Conservation (phyloP, 2,329 filamentous ascomycete genomes). For the Corynespora cassiicola region DNA sequence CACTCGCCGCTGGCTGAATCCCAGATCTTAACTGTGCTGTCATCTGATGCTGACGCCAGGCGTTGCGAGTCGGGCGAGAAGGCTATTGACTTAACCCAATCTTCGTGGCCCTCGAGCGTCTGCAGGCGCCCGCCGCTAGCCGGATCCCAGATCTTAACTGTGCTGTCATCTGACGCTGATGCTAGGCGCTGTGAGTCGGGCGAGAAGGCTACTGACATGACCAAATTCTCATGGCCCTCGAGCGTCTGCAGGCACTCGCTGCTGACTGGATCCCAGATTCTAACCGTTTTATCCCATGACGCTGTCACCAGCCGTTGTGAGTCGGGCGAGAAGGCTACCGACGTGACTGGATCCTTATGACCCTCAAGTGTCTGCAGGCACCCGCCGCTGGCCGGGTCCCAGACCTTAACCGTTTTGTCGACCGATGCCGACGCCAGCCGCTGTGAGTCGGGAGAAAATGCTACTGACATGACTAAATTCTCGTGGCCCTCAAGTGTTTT, state of each 20-base stretch:
- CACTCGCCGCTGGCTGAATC: slow-evolving; percentile 8
- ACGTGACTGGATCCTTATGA: slow-evolving; percentile 13
- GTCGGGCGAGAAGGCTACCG: slow-evolving; percentile 19
- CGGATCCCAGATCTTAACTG: slow-evolving; percentile 4
- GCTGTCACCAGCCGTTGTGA: slow-evolving; percentile 19
- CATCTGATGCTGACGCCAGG: slow-evolving; percentile 21
- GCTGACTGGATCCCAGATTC: neutral
- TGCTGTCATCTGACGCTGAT: slow-evolving; percentile 17
- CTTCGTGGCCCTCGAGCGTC: slow-evolving; percentile 10
- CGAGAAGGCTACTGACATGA: slow-evolving; percentile 24
- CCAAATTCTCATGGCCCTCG: slow-evolving; percentile 13
- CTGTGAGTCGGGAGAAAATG: no score
- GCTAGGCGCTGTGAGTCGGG: slow-evolving; percentile 17
- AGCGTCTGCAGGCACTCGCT: slow-evolving; percentile 11
- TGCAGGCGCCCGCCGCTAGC: slow-evolving; percentile 13
- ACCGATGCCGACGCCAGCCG: slow-evolving; percentile 16
- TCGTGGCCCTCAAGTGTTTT: slow-evolving; percentile 5
- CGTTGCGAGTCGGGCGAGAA: slow-evolving; percentile 16
- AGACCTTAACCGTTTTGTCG: slow-evolving; percentile 17
- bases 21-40: slow-evolving; percentile 21
- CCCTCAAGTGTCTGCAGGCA: slow-evolving; percentile 16
- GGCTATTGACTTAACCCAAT: slow-evolving; percentile 1
- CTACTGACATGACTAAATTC: slow-evolving; percentile 1
- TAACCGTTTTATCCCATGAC: slow-evolving; percentile 4
- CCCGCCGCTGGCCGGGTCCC: slow-evolving; percentile 9